phyloP scores from a whole-genome alignment of 495 filamentous ascomycete species.

The Aspergillus leporis region DNA sequence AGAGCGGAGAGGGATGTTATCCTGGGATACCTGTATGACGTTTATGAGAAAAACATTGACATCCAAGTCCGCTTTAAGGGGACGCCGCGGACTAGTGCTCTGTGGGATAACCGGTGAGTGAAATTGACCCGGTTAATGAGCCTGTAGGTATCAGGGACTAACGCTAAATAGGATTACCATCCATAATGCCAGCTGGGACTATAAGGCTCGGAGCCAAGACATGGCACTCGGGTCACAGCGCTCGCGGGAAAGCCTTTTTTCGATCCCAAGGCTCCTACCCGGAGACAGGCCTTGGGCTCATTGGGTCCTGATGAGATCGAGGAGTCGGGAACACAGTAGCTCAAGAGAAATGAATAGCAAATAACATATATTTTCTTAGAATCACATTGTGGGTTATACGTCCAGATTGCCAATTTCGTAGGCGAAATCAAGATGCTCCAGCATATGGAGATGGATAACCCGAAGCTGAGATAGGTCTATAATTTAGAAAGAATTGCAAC shows the following conservation, averaged over 20 bases:
- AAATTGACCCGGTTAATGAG: not conserved
- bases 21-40: conserved; percentile 63
- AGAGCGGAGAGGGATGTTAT: conserved; percentile 68
- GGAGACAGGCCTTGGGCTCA: conserved; percentile 59
- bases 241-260: conserved; percentile 69
- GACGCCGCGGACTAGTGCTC: conserved; percentile 59
- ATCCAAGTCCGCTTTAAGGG: conserved; percentile 69
- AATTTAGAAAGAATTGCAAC: not conserved
- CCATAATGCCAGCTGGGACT: conserved; percentile 69
- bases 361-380: not conserved
- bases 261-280: conserved; percentile 56
- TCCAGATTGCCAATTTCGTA: not conserved
- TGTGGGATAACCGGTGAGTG: conserved; percentile 65
- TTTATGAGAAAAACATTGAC: conserved; percentile 65
- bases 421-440: not conserved
- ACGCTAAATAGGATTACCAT: conserved; percentile 57
- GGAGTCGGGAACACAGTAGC: conserved; percentile 16
- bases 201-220: conserved; percentile 60
- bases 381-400: not conserved
- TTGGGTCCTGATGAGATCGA: conserved; percentile 32
- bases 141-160: not conserved
- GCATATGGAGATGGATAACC: not conserved
- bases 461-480: not conserved
- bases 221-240: conserved; percentile 64
- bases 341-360: not conserved